These are phyloP conservation scores for Solanum chaucha DNA, from an alignment of 257 asterid genomes.

Conservation along the genomic window DNA sequence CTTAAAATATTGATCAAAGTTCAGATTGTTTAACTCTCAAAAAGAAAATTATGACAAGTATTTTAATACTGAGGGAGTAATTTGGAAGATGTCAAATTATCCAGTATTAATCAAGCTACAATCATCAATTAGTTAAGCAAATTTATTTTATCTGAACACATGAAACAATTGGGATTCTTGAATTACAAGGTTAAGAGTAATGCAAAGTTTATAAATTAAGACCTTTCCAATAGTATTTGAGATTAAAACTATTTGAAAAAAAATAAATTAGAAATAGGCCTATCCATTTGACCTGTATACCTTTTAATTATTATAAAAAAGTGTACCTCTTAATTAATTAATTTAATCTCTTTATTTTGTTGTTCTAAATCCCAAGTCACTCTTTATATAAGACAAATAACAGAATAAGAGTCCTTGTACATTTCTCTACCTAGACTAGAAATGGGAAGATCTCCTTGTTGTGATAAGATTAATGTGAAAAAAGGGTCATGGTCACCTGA, in stretches of 20 bases:
- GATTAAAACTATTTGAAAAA: background rate
- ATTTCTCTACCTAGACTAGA: background rate
- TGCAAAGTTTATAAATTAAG: background rate
- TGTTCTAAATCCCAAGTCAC: background rate
- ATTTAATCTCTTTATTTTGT: background rate
- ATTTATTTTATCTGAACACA: background rate
- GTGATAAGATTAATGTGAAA: constrained; percentile 13
- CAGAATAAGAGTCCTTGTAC: background rate
- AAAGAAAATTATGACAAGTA: too few relatives aligned
- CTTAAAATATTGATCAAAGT: too few relatives aligned
- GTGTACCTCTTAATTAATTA: background rate
- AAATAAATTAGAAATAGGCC: background rate
- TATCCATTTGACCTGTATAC: background rate
- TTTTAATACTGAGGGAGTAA: too few relatives aligned
- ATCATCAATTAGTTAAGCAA: background rate
- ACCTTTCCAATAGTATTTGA: background rate
- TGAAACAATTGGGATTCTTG: too few relatives aligned
- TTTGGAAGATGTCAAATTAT: too few relatives aligned
- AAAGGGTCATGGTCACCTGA: constrained; percentile 21
- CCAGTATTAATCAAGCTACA: too few relatives aligned
- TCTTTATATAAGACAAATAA: background rate
- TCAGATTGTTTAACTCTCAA: too few relatives aligned
- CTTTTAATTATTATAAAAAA: background rate
- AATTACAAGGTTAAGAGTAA: background rate
- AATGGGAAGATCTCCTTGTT: constrained; percentile 19